These are phyloP conservation scores for Byssochlamys sp. DNA, from an alignment of 2,329 filamentous ascomycete species.

Conservation along the genomic window DNA sequence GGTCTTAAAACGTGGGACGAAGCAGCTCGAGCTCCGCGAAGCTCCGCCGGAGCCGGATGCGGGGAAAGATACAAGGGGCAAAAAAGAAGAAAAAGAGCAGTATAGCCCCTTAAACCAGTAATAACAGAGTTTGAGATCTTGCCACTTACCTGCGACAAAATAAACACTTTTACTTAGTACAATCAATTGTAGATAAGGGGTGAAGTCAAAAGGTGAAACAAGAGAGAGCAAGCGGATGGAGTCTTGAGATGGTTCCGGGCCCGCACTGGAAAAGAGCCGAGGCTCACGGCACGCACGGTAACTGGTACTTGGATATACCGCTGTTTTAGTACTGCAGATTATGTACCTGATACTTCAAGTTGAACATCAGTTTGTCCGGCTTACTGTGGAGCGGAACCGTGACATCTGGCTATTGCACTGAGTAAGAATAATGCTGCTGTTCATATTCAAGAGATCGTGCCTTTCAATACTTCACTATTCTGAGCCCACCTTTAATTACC, in stretches of 20 bases:
- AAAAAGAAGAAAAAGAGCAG: not conserved
- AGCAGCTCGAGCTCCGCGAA: not conserved
- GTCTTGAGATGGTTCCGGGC: not conserved
- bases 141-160: not conserved
- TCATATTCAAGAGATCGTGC: not conserved
- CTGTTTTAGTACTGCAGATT: not conserved
- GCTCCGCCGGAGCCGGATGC: not conserved
- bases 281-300: not conserved
- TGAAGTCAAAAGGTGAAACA: not conserved
- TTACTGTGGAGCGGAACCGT: not conserved
- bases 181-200: not conserved
- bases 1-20: not conserved
- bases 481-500: not conserved
- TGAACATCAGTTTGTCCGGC: not conserved
- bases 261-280: not conserved
- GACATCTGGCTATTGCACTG: too few relatives aligned
- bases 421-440: too few relatives aligned
- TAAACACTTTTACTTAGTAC: not conserved
- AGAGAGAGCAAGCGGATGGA: not conserved
- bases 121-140: not conserved
- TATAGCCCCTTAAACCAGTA: not conserved
- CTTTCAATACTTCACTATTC: not conserved
- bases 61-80: not conserved
- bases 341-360: not conserved
- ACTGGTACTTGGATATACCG: not conserved